Percentiles rank a stretch among this genome's conserved stretches.
phyloP scores from a whole-genome alignment of 805 yeast species.

The Pichia rugopelliculosa region DNA sequence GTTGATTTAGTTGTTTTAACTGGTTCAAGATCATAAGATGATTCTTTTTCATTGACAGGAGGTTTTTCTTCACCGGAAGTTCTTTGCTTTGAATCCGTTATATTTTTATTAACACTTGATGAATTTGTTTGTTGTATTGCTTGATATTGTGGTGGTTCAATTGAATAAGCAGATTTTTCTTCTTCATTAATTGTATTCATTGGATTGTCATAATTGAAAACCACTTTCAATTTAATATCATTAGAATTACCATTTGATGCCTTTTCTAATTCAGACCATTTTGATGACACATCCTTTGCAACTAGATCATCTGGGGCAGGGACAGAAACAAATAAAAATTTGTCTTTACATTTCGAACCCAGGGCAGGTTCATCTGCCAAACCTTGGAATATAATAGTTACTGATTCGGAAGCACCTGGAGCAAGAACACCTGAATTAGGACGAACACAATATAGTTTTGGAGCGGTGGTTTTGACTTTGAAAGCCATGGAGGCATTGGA shows the following conservation, averaged over 20 bases:
- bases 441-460: slow-evolving; percentile 88
- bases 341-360: slow-evolving; percentile 80
- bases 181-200: slow-evolving; percentile 29
- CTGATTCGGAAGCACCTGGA: slow-evolving; percentile 67
- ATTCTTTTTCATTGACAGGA: background rate
- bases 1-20: background rate
- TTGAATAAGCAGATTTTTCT: slow-evolving; percentile 12
- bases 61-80: background rate
- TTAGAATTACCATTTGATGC: slow-evolving; percentile 29
- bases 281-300: slow-evolving; percentile 51
- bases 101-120: background rate
- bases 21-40: background rate
- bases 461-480: slow-evolving; percentile 97
- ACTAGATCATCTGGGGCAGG: slow-evolving; percentile 59
- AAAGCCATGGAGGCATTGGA: slow-evolving; percentile 58
- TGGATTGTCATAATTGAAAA: slow-evolving; percentile 23
- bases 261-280: slow-evolving; percentile 72
- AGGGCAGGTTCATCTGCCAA: slow-evolving; percentile 64
- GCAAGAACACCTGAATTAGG: slow-evolving; percentile 82
- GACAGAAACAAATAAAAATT: slow-evolving; percentile 81
- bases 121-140: background rate
- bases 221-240: slow-evolving; percentile 28
- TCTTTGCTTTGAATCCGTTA: slow-evolving; percentile 3
- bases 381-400: slow-evolving; percentile 82
- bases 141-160: background rate